These are phyloP conservation scores for Jimgerdemannia lactiflua DNA, from an alignment of 192 early-diverging fungal species.

Conservation along the genomic window DNA sequence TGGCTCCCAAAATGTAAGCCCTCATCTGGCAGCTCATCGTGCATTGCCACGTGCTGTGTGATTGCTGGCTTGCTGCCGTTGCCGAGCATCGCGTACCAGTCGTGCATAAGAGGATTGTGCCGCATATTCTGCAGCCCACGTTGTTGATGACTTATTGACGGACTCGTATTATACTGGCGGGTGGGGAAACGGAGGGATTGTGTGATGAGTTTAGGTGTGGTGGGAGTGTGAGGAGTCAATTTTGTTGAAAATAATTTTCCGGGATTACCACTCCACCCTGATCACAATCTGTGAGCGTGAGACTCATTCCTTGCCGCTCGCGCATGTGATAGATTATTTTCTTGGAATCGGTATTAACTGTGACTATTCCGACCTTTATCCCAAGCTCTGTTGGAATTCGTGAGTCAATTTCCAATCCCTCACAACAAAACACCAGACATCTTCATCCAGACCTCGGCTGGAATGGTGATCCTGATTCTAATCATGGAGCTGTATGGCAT, in stretches of 20 bases:
- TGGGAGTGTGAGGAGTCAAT: too few species aligned
- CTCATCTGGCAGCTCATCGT: constrained; percentile 40
- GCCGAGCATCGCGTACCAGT: constrained; percentile 68
- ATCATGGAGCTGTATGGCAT: constrained; percentile 58
- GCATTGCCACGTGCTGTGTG: constrained; percentile 71
- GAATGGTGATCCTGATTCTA: constrained; percentile 81
- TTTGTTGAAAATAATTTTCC: constrained; percentile 66
- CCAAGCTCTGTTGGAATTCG: constrained; percentile 75
- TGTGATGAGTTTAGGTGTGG: too few species aligned
- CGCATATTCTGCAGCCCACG: constrained; percentile 74
- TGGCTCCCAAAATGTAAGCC: constrained; percentile 13
- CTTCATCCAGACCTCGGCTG: constrained; percentile 79
- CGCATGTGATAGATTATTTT: too few species aligned
- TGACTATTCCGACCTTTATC: constrained; percentile 97
- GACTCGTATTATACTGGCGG: constrained; percentile 78
- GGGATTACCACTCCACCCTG: constrained; percentile 90
- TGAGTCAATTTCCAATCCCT: neutral
- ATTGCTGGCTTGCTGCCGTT: constrained; percentile 73
- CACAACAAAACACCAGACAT: neutral
- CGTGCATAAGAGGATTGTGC: constrained; percentile 89
- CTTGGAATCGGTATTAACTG: constrained; percentile 96
- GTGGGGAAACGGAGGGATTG: neutral
- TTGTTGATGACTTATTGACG: constrained; percentile 91
- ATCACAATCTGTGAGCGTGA: constrained; percentile 83
- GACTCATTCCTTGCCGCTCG: neutral